Base-by-base conservation (phyloP, 2,329 filamentous ascomycete species). In the Diatrype stigma region DNA sequence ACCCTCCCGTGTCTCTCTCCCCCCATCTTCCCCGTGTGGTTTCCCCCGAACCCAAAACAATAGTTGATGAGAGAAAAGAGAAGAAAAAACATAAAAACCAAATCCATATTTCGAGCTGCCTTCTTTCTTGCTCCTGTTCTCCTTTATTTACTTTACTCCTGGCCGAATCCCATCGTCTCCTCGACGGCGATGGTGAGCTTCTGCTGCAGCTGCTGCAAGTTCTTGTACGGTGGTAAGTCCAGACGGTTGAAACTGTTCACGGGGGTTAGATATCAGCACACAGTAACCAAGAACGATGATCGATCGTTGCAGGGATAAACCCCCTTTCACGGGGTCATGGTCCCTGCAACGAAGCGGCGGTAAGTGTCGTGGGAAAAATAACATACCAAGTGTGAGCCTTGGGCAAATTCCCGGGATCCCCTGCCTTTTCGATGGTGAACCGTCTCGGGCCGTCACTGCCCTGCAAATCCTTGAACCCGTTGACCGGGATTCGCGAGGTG, bases 391-490 rank as follows among this genome's bases (percentile, higher is more conserved):
- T 99, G 70, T 99, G 94, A 53, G 91, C 94, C 75, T 99, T 99
- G 30, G 94, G 94, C 66, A 99, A 70, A 62, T 96, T 96, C 54
- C 80, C 84, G 48, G 92, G 78, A 67, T 97, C 94, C 52, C 94
- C 94, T 35, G 92, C 90, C 76, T 97, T 97, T 71, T 99, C 94
- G 70, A 99, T 97, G 1, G 94, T 99, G 65, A 99, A 99, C 56
- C 94, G 79, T 71, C 94, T 82, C 10, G 94, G 94, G 3, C 94
- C 94, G 68, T 99, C 94, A 60, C 91, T 96, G 38, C 94, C 94
- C 71, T 99, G 94, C 47, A 99, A 77, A 78, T 99, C 94, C 75
- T 99, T 99, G 82, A 99, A 99, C 7, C 94, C 94, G 70, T 99
- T 99, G 73, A 99, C 94, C 1, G 94, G 94, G 60, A 99, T 99